phyloP scores from a whole-genome alignment of 176 grass and related monocot species.

The Hyparrhenia diplandra region DNA sequence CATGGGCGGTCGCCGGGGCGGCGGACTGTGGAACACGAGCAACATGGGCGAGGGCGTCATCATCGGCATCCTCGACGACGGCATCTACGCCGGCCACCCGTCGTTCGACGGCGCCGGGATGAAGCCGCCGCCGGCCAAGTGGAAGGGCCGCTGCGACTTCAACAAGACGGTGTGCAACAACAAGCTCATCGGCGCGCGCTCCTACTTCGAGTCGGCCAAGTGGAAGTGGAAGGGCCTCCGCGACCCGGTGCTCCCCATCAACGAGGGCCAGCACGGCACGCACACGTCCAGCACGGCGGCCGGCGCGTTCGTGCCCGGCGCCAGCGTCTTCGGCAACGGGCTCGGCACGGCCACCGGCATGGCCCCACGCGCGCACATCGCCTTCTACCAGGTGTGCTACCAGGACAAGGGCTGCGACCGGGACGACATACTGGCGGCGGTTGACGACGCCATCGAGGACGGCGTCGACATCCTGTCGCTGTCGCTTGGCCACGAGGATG shows the following conservation, averaged over 20 bases:
- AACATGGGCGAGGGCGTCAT: constrained; percentile 86
- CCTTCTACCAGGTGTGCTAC: constrained; percentile 75
- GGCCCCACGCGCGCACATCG: constrained; percentile 64
- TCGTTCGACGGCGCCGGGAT: constrained; percentile 55
- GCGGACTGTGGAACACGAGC: constrained; percentile 52
- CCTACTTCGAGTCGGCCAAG: constrained; percentile 58
- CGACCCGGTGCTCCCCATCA: constrained; percentile 42
- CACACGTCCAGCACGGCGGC: constrained; percentile 76
- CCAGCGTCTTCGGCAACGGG: constrained; percentile 40
- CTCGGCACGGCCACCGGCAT: constrained; percentile 45
- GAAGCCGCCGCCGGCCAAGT: constrained; percentile 57
- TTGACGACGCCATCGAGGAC: constrained; percentile 73
- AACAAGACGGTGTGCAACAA: constrained; percentile 72
- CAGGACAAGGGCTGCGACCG: constrained; percentile 27
- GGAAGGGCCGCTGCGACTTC: constrained; percentile 79
- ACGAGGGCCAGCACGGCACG: constrained; percentile 49
- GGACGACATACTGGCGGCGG: constrained; percentile 56
- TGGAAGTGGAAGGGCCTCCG: constrained; percentile 49
- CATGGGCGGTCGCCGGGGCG: not conserved
- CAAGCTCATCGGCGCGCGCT: constrained; percentile 75
- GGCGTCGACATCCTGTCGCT: constrained; percentile 74
- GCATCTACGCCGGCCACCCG: constrained; percentile 54
- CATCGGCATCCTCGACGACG: constrained; percentile 65
- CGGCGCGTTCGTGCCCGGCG: constrained; percentile 37
- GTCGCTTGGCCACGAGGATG: constrained; percentile 40